phyloP scores from a whole-genome alignment of 129 eudicot species.

The Sambucus nigra region DNA sequence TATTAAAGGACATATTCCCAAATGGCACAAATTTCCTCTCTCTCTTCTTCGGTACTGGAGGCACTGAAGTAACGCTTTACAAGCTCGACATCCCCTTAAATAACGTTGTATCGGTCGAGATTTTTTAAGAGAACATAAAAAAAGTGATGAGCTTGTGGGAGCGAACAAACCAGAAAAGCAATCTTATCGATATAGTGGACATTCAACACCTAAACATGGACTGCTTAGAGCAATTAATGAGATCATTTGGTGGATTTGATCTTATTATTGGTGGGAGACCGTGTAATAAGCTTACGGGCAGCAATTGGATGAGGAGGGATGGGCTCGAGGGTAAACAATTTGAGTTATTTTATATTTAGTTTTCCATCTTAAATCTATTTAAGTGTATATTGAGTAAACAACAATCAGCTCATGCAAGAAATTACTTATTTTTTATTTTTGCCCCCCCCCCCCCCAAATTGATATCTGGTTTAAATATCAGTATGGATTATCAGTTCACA shows the following conservation, averaged over 20 bases:
- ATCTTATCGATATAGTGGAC: constrained; percentile 48
- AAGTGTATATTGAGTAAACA: constrained; percentile 35
- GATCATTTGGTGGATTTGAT: constrained; percentile 56
- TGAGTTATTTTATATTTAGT: constrained; percentile 60
- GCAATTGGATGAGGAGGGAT: constrained; percentile 80
- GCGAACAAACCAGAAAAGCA: constrained; percentile 76
- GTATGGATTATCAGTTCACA: too few species aligned
- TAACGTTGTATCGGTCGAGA: constrained; percentile 73
- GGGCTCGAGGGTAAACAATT: constrained; percentile 88
- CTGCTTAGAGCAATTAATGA: constrained; percentile 29
- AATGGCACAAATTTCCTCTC: constrained; percentile 60
- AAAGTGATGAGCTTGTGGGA: constrained; percentile 87
- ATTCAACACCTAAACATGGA: constrained; percentile 42
- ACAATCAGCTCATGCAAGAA: too few species aligned
- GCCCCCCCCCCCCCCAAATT: not conserved
- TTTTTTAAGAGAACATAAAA: constrained; percentile 56
- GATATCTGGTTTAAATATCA: not conserved
- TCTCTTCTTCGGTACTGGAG: constrained; percentile 87
- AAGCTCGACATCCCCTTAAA: constrained; percentile 63
- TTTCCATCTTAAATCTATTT: constrained; percentile 55
- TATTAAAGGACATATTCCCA: constrained; percentile 53
- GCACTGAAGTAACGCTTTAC: constrained; percentile 86
- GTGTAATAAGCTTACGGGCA: constrained; percentile 85
- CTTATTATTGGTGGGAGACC: constrained; percentile 82
- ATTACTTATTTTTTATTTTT: too few species aligned